Evolutionary conservation across 176 grass and related monocot species (phyloP), one percentile per base, ranked within the genome.

Genomic region (Rhynchospora breviuscula): DNA sequence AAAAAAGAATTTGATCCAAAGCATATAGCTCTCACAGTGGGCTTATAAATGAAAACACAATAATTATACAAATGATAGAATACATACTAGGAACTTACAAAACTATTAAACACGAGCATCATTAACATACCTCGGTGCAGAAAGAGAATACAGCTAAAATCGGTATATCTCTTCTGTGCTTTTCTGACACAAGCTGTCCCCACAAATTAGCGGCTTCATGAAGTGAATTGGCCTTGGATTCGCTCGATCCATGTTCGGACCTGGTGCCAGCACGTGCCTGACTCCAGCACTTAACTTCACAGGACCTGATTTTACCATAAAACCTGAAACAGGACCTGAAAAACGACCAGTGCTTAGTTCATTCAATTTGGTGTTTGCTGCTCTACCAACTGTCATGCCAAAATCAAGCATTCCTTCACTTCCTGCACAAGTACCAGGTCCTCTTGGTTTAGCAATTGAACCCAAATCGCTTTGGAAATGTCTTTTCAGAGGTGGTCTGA

Each of bases 231-330:
- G 80, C 44, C 60, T 67, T 48, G 60, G 44, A 66, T 66, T 82
- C 1, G 46, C 46, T 66, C 33, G n/a, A 31, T 82, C 80, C 80
- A 66, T 17, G 63, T 67, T 59, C 18, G 60, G 60, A 67, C 47
- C 80, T 40, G 80, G 80, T 67, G 59, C 54, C 46, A 82, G 61
- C 61, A 82, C 80, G 2, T 82, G 80, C 60, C 80, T 82, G 46
- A 46, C 80, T 51, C 80, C 80, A 40, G 59, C 43, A 82, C 80
- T 82, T 49, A 82, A 67, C 80, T 82, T 82, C 15, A 82, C 62
- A 2, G 80, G 80, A 52, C 80, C 80, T 48, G 80, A 65, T 57
- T 25, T 78, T 5, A 31, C 73, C 25, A 57, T 7, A 78, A 57
- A 78, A 78, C 73, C 73, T 57, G 51, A 78, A 57, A 13, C 13